Evolutionary conservation across 768 basidiomycete species (phyloP).

Genomic region (Leccinum incarnatum): DNA sequence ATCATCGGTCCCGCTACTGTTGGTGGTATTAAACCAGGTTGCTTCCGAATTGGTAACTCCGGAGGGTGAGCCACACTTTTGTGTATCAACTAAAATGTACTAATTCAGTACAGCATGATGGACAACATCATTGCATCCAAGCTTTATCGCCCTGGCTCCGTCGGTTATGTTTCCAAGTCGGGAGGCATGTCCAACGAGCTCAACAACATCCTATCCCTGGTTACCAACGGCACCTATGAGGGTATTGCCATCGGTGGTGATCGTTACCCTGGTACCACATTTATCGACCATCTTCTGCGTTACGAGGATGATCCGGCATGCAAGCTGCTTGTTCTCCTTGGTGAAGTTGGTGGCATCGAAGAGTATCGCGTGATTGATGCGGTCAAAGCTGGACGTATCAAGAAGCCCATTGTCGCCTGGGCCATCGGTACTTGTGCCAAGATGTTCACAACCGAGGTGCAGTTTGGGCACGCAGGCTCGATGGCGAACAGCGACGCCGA

Average conservation of each 20-base stretch:
- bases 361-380: conserved; percentile 99
- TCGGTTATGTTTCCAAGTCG: conserved; percentile 99
- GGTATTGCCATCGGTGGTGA: conserved; percentile 99
- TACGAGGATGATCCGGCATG: conserved; percentile 97
- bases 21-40: conserved; percentile 99
- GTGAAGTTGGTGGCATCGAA: conserved; percentile 98
- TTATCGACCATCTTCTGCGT: conserved; percentile 97
- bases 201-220: conserved; percentile 97
- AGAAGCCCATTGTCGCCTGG: conserved; percentile 99
- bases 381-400: conserved; percentile 89
- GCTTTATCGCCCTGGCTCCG: conserved; percentile 95
- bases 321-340: conserved; percentile 98
- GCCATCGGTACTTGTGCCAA: conserved; percentile 99
- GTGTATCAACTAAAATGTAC: background rate
- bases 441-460: conserved; percentile 99
- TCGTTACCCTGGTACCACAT: conserved; percentile 96
- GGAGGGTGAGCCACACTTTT: conserved; percentile 64
- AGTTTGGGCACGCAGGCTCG: conserved; percentile 97
- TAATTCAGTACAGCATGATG: conserved; percentile 74
- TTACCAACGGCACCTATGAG: conserved; percentile 98
- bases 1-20: conserved; percentile 98
- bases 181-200: conserved; percentile 99
- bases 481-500: conserved; percentile 98
- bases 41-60: conserved; percentile 99
- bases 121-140: conserved; percentile 99